These are phyloP conservation scores for Penicillium arizonense DNA, from an alignment of 495 filamentous ascomycete genomes.

Conservation along the genomic window DNA sequence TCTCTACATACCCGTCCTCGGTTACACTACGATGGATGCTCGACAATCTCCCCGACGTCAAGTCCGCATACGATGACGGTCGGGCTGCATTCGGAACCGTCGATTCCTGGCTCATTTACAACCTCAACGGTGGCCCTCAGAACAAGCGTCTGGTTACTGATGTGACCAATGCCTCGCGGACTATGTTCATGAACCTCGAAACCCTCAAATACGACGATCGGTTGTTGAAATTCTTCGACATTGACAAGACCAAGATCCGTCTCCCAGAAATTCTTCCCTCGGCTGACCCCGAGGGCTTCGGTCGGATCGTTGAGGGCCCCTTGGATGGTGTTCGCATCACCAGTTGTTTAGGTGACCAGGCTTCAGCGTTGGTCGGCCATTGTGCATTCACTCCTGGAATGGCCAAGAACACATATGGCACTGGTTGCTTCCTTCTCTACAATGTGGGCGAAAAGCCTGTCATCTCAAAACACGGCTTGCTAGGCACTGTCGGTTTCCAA, in stretches of 20 bases:
- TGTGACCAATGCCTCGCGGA: slow-evolving; percentile 87
- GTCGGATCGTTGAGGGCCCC: slow-evolving; percentile 60
- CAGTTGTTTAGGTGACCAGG: slow-evolving; percentile 91
- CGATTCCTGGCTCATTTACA: slow-evolving; percentile 89
- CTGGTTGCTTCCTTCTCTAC: slow-evolving; percentile 92
- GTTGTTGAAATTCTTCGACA: slow-evolving; percentile 78
- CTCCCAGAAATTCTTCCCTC: slow-evolving; percentile 87
- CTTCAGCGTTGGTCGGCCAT: slow-evolving; percentile 87
- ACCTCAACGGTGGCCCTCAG: slow-evolving; percentile 78
- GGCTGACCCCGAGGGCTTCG: slow-evolving; percentile 74
- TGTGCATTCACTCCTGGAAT: slow-evolving; percentile 82
- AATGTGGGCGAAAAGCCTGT: slow-evolving; percentile 91
- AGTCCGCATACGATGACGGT: slow-evolving; percentile 74
- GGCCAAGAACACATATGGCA: slow-evolving; percentile 97
- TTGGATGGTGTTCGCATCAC: slow-evolving; percentile 78
- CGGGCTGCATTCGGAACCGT: slow-evolving; percentile 90
- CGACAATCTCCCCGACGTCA: slow-evolving; percentile 67
- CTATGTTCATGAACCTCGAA: slow-evolving; percentile 95
- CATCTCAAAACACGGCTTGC: slow-evolving; percentile 82
- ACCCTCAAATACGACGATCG: slow-evolving; percentile 83
- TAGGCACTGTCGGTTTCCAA: slow-evolving; percentile 87
- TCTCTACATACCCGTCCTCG: slow-evolving; percentile 92
- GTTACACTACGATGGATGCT: slow-evolving; percentile 88
- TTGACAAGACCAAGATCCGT: slow-evolving; percentile 71
- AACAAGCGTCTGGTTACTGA: slow-evolving; percentile 79